These are phyloP conservation scores for Triticum turgidum DNA, from an alignment of 176 grass and related monocot genomes.

Conservation along the genomic window DNA sequence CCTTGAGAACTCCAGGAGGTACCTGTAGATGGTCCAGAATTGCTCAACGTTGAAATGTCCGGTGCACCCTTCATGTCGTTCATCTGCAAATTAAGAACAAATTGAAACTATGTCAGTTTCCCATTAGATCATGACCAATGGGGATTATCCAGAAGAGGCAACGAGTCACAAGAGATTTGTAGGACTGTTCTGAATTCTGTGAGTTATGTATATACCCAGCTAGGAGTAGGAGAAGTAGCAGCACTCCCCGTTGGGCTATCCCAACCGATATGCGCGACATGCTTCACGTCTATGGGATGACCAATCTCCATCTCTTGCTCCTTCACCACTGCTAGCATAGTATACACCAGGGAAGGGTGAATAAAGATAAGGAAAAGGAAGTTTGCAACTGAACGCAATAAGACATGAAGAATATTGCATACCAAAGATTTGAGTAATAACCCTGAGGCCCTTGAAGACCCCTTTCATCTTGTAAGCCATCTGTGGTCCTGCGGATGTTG, in stretches of 20 bases:
- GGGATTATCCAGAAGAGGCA: neutral
- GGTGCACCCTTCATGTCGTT: constrained; percentile 46
- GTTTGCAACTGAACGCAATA: neutral
- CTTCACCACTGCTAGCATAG: constrained; percentile 54
- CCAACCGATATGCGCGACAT: constrained; percentile 77
- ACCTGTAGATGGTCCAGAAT: constrained; percentile 41
- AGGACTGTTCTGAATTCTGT: constrained; percentile 1
- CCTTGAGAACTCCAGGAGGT: constrained; percentile 82
- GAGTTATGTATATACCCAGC: constrained; percentile 53
- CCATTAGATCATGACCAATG: neutral
- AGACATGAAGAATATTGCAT: constrained; percentile 11
- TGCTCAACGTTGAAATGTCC: constrained; percentile 43
- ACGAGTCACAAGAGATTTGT: neutral
- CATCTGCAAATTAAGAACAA: constrained; percentile 38
- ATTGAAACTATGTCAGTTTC: constrained; percentile 19
- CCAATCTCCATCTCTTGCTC: constrained; percentile 73
- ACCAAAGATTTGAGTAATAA: constrained; percentile 86
- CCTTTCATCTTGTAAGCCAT: constrained; percentile 95
- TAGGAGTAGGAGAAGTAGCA: constrained; percentile 35
- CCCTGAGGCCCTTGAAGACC: constrained; percentile 73
- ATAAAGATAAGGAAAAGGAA: neutral
- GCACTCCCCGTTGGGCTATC: constrained; percentile 54
- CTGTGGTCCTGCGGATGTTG: neutral
- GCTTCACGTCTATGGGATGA: constrained; percentile 65
- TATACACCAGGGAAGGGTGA: neutral